Base-by-base conservation (phyloP, 768 basidiomycete genomes). In the Termitomyces sp. region DNA sequence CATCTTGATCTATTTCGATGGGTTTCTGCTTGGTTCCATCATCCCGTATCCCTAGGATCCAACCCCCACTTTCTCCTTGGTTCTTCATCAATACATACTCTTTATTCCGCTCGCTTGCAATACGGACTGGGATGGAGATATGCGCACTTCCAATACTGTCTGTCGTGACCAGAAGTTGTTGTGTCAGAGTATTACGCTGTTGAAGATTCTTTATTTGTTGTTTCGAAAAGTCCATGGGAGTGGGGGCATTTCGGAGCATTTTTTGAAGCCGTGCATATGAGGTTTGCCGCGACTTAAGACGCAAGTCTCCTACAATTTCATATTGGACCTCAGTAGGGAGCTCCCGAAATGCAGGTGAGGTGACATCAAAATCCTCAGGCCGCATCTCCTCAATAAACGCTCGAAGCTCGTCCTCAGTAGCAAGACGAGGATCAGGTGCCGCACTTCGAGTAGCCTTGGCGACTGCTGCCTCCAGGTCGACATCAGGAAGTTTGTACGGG, bases 251-350 rank as follows among this genome's bases (percentile, higher is more conserved):
- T 51, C 76, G 78, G 18, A 96, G 75, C 97, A 99, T 99, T 53
- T 87, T 86, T 64, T 97, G 89, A 42, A 98, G 73, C 3, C 97
- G 89, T 31, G 84, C 85, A 72, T 95, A 89, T 9, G 93, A 96
- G 12, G 92, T 95, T 70, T 98, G 95, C 3, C 97, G 82, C 1
- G 95, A 98, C 69, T 94, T 94, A 53, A 97, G 77, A 3, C 97
- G 85, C 45, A 98, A 76, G 73, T 99, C 97, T 50, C 96, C 95
- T 32, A 98, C 86, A 60, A 99, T 96, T 73, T 99, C 97, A 70
- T 98, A 99, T 63, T 99, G 94, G 20, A 97, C 85, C 68, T 98
- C 95, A 0, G 93, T 96, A 2, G 97, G 95, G 3, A 98, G 82
- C 58, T 92, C 90, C 22, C 87, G 83, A 67, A 99, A 99, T 18